phyloP scores from a whole-genome alignment of 495 filamentous ascomycete species.

The Xylaria nigripes region DNA sequence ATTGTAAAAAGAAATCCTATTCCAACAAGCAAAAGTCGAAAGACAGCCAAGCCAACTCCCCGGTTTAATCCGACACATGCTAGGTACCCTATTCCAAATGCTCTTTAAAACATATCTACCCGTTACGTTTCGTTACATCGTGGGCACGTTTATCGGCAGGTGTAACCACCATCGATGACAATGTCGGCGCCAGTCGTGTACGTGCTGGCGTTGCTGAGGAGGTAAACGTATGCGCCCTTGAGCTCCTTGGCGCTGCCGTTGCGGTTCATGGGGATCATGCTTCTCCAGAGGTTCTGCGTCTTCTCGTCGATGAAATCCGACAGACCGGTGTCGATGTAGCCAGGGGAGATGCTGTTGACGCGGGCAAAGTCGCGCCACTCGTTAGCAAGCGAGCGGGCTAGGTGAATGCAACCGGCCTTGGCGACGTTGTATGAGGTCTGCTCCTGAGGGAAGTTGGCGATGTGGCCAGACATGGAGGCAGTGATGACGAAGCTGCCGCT shows the following conservation, averaged over 20 bases:
- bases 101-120: not conserved
- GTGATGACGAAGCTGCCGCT: slow-evolving; percentile 49
- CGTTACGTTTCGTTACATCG: not conserved
- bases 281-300: slow-evolving; percentile 62
- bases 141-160: slow-evolving; percentile 4
- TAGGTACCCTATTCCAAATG: not conserved
- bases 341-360: slow-evolving; percentile 70
- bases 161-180: slow-evolving; percentile 50
- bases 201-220: slow-evolving; percentile 60
- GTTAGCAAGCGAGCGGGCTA: slow-evolving; percentile 63
- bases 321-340: slow-evolving; percentile 73
- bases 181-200: slow-evolving; percentile 48
- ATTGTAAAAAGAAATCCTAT: too few species aligned
- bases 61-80: too few species aligned
- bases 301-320: slow-evolving; percentile 66
- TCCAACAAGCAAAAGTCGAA: too few species aligned
- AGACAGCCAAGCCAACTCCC: too few species aligned
- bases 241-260: slow-evolving; percentile 72
- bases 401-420: slow-evolving; percentile 68
- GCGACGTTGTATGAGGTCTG: slow-evolving; percentile 72
- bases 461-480: slow-evolving; percentile 56
- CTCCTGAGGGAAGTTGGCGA: slow-evolving; percentile 73
- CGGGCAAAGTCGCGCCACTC: slow-evolving; percentile 76
- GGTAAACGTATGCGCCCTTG: slow-evolving; percentile 76
- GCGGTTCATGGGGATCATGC: slow-evolving; percentile 71